Evolutionary conservation across 495 filamentous ascomycete species (phyloP).

Genomic region (Penicillium parvum): DNA sequence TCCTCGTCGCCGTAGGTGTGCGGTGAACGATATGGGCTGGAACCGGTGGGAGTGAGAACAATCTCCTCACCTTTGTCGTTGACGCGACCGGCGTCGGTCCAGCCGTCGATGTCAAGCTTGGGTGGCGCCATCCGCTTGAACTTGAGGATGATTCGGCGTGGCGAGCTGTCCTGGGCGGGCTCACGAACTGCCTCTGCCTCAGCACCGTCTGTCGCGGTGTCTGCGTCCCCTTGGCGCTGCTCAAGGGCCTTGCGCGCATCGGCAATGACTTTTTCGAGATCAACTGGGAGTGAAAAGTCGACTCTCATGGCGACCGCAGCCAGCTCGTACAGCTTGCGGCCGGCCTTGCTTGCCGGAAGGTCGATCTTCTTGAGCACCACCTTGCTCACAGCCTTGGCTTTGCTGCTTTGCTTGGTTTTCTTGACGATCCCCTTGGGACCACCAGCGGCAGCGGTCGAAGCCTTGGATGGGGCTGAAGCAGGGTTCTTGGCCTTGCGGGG

Average conservation of each 20-base stretch:
- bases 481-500: slow-evolving; percentile 12
- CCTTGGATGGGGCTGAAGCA: slow-evolving; percentile 7
- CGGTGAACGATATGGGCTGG: slow-evolving; percentile 25
- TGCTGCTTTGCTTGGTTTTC: not conserved
- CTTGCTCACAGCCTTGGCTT: not conserved
- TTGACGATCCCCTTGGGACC: not conserved
- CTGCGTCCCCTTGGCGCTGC: not conserved
- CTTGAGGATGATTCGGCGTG: slow-evolving; percentile 1
- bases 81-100: slow-evolving; percentile 31
- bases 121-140: slow-evolving; percentile 16
- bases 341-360: slow-evolving; percentile 9
- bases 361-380: not conserved
- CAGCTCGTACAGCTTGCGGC: slow-evolving; percentile 24
- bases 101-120: slow-evolving; percentile 27
- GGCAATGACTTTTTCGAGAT: slow-evolving; percentile 17
- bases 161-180: not conserved
- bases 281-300: slow-evolving; percentile 14
- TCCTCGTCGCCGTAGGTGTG: slow-evolving; percentile 27
- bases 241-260: slow-evolving; percentile 7
- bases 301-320: slow-evolving; percentile 21
- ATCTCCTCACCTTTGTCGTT: slow-evolving; percentile 36
- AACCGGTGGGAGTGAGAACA: slow-evolving; percentile 19
- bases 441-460: not conserved
- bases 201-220: slow-evolving; percentile 5
- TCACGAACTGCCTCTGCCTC: too few species aligned